Conservation (phyloP, 139 green algal genomes). For the Micromonas pusilla region DNA sequence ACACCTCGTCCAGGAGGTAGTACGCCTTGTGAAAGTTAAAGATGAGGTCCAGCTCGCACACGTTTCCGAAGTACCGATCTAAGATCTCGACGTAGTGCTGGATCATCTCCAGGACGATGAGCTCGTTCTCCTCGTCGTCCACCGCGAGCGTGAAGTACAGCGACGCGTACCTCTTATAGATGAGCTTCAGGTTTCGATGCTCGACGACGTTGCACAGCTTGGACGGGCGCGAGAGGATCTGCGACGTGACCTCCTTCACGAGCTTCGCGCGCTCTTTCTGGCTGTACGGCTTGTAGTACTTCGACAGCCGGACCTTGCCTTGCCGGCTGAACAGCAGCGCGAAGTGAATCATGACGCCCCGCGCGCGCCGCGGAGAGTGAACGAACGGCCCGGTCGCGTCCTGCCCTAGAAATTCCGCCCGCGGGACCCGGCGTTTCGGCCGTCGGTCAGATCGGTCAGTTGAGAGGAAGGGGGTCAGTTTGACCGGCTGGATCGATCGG, state of each 20-base stretch:
- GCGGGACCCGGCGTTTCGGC: too few species aligned
- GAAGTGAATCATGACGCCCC: constrained; percentile 76
- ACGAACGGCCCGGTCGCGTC: too few species aligned
- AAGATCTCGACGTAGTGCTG: constrained; percentile 95
- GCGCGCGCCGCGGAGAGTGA: too few species aligned
- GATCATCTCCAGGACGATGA: constrained; percentile 80
- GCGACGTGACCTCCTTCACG: constrained; percentile 64
- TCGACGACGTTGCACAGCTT: constrained; percentile 99
- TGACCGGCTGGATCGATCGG: too few species aligned
- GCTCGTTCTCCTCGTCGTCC: constrained; percentile 53
- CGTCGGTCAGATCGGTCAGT: too few species aligned
- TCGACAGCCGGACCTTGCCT: constrained; percentile 92
- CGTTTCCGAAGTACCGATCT: constrained; percentile 95
- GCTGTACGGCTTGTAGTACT: constrained; percentile 90
- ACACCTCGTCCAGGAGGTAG: constrained; percentile 96
- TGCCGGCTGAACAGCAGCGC: constrained; percentile 87
- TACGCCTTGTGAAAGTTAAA: constrained; percentile 99
- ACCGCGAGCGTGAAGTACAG: constrained; percentile 91
- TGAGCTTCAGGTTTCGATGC: constrained; percentile 76
- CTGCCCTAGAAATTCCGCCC: too few species aligned
- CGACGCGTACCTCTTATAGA: constrained; percentile 78
- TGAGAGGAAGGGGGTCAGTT: too few species aligned
- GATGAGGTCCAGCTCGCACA: constrained; percentile 98
- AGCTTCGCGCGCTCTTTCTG: constrained; percentile 85
- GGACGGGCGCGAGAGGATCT: constrained; percentile 66